Conservation (phyloP, 2,329 filamentous ascomycete genomes). For the Drechslerella dactyloides region DNA sequence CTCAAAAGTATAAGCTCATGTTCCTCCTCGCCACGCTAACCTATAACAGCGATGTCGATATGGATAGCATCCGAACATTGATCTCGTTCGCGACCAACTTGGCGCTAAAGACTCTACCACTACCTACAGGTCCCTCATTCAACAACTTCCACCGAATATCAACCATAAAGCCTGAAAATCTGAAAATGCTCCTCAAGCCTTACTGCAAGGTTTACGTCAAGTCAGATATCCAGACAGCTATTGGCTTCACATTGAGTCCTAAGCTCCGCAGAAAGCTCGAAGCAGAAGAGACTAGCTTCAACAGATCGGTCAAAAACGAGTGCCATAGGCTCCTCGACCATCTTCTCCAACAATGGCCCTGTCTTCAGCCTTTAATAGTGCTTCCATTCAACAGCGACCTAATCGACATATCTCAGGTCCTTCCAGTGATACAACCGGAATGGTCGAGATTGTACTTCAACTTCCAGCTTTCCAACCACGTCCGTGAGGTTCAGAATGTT, state of each 20-base stretch:
- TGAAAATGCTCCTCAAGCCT: constrained; percentile 57
- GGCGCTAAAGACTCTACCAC: constrained; percentile 58
- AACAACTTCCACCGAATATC: constrained; percentile 57
- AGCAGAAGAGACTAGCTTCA: constrained; percentile 56
- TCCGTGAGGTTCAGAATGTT: constrained; percentile 60
- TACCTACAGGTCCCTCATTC: constrained; percentile 58
- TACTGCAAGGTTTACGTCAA: constrained; percentile 55
- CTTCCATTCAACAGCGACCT: constrained; percentile 55
- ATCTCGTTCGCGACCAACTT: constrained; percentile 60
- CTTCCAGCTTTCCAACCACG: constrained; percentile 60
- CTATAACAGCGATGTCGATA: constrained; percentile 58
- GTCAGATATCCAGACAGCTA: constrained; percentile 54
- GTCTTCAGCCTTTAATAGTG: constrained; percentile 56
- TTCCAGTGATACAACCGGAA: constrained; percentile 59
- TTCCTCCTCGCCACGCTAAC: constrained; percentile 62
- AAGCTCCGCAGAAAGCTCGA: constrained; percentile 57
- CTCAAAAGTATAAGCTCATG: constrained; percentile 58
- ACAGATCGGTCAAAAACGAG: constrained; percentile 56
- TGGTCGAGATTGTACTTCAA: constrained; percentile 64
- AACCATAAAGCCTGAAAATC: constrained; percentile 55
- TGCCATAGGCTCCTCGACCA: constrained; percentile 59
- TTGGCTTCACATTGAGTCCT: constrained; percentile 52
- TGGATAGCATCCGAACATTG: constrained; percentile 60
- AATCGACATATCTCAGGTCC: constrained; percentile 59
- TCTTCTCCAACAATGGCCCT: constrained; percentile 62